Base-by-base conservation (phyloP, 2,329 filamentous ascomycete species). In the Aspergillus novoparasiticus region DNA sequence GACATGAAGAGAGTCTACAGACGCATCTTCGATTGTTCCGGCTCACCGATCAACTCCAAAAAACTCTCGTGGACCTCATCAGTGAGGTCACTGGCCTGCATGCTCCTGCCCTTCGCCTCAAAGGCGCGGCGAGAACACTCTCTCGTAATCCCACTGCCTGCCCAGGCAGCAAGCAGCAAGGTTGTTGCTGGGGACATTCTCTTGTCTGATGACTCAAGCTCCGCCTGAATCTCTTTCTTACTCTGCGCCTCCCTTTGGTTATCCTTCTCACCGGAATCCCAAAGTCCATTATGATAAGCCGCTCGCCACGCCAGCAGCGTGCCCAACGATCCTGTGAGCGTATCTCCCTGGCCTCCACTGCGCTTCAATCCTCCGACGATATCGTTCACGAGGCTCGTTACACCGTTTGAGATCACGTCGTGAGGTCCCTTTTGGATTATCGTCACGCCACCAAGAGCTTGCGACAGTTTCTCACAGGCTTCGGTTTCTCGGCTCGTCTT, bases 331-430 rank as follows among this genome's bases (percentile, higher is more conserved):
- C 95, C 95, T 0, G 95, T 98, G 68, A 99, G 82, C 4, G 95
- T 98, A 79, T 99, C 95, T 1, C 95, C 95, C 80, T 99, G 95
- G 0, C 95, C 95, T 55, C 94, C 95, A 62, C 92, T 94, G 68
- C 95, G 85, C 86, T 99, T 99, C 76, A 88, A 79, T 1, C 94
- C 94, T 10, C 95, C 95, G 72, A 87, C 80, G 3, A 94, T 80
- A 69, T 97, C 93, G 30, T 90, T 91, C 0, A 90, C 81, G 30
- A 94, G 79, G n/a, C 91, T 96, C 59, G 84, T 84, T 62, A 85
- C 82, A 14, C 94, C 92, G 71, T 97, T 91, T 3, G 90, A 93
- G 64, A 99, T 92, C 68, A 90, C 88, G 78, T 99, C 95, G 65
- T 87, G 87, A 2, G 79, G 76, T 2, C 95, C 95, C 82, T 99